Percentiles rank a stretch among this genome's conserved stretches.
phyloP scores from a whole-genome alignment of 2,329 filamentous ascomycete genomes.

The Pseudocercospora cruenta region DNA sequence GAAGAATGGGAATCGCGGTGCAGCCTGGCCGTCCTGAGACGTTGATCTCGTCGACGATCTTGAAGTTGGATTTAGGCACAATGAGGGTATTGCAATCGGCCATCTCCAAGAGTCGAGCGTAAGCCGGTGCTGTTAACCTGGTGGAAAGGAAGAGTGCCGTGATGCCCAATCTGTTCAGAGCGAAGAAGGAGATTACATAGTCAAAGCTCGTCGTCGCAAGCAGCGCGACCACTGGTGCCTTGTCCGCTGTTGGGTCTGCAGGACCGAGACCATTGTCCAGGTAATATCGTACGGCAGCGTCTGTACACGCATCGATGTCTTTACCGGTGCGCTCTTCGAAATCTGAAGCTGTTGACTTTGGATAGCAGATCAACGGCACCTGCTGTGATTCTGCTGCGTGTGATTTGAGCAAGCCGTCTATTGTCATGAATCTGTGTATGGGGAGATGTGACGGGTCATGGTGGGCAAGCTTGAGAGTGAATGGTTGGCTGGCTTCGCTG shows the following conservation, averaged over 20 bases:
- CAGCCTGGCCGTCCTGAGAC: constrained; percentile 34
- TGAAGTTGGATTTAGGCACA: constrained; percentile 29
- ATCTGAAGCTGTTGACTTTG: constrained; percentile 30
- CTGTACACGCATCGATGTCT: constrained; percentile 33
- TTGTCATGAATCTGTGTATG: constrained; percentile 35
- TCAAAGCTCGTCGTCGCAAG: constrained; percentile 59
- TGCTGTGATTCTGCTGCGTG: constrained; percentile 36
- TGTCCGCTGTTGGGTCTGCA: constrained; percentile 30
- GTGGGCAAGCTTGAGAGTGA: constrained; percentile 22
- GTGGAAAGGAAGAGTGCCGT: constrained; percentile 60
- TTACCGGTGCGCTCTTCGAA: constrained; percentile 37
- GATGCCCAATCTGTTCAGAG: constrained; percentile 59
- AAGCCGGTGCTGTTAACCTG: constrained; percentile 56
- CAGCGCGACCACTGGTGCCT: constrained; percentile 51
- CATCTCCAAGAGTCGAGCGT: constrained; percentile 52
- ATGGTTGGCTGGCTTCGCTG: constrained; percentile 10
- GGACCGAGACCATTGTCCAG: constrained; percentile 31
- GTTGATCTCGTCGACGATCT: constrained; percentile 39
- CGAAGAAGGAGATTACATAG: constrained; percentile 59
- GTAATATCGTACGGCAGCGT: constrained; percentile 35
- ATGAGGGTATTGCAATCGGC: constrained; percentile 41
- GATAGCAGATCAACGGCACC: constrained; percentile 38
- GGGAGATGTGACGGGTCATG: constrained; percentile 31
- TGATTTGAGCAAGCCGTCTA: constrained; percentile 39
- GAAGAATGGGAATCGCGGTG: constrained; percentile 36